Base-by-base conservation (phyloP, 768 basidiomycete genomes). In the Suillus fuscotomentosus region DNA sequence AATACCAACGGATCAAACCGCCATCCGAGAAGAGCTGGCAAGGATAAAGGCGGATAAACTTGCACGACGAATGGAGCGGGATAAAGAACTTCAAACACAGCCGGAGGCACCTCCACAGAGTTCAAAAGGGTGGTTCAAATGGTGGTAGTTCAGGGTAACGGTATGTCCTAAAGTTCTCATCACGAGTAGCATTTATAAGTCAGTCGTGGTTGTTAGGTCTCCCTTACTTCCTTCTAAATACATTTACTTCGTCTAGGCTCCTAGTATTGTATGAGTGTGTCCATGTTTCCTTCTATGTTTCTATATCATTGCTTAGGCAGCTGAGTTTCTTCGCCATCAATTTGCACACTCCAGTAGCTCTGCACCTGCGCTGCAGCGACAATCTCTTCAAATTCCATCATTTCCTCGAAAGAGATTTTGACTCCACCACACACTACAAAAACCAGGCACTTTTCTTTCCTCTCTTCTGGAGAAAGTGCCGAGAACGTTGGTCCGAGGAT, bases 391-490 rank as follows among this genome's bases (percentile, higher is more conserved):
- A 87, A 92, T 62, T 83, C 82, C 31, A 51, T 71, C 57, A 86
- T 73, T 3, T 89, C 89, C 7, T 79, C 74, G 22, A 84, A 67
- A 6, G 87, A 86, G 36, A 87, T 79, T 69, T 91, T 92, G 75
- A 88, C 87, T 0, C 92, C 91, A 9, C 74, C 72, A 20, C 89
- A 90, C 8, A 89, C 85, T 55, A 91, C 79, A 72, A 89, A 89
- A 1, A 90, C 85, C n/a, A 87, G 79, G 0, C 74, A 77, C 38
- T 78, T 75, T 55, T 69, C 73, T 63, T n/a, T 70, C 72, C 31
- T 72, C 63, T 31, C 50, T 68, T 75, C 41, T 68, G 41, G 11
- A 43, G 71, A 71, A 48, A 75, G 65, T n/a, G 65, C 55, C 22
- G 67, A 70, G 27, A 59, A 59, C 41, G 38, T 48, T 27, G 73